Evolutionary conservation across 1,284 basidiomycete genomes (phyloP).

Genomic region (Malassezia pachydermatis): DNA sequence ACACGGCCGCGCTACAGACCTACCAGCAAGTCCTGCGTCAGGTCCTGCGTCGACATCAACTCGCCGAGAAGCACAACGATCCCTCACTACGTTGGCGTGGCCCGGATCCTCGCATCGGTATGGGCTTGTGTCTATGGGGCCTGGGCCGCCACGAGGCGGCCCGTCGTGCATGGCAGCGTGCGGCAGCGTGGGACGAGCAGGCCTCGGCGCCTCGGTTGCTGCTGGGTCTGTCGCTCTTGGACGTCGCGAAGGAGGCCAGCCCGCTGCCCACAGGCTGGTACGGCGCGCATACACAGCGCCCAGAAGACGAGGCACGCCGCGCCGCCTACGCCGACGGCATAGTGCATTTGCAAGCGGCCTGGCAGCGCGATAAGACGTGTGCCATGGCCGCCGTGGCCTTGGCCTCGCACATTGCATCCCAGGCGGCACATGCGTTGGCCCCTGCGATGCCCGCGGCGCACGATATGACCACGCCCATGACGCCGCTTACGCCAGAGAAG

Average conservation of each 20-base stretch:
- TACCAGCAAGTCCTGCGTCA: constrained; percentile 41
- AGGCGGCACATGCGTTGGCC: constrained; percentile 22
- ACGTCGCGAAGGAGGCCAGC: constrained; percentile 28
- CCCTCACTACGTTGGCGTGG: constrained; percentile 26
- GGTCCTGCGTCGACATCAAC: constrained; percentile 25
- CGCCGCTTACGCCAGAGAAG: constrained; percentile 4
- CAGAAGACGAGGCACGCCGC: constrained; percentile 37
- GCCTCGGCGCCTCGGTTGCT: constrained; percentile 33
- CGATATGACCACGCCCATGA: constrained; percentile 7
- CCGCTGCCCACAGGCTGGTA: constrained; percentile 29
- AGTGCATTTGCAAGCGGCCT: constrained; percentile 33
- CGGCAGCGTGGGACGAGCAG: constrained; percentile 23
- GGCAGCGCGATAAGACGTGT: constrained; percentile 41
- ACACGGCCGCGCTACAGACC: constrained; percentile 29
- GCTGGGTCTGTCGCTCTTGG: constrained; percentile 39
- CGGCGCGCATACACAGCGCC: constrained; percentile 25
- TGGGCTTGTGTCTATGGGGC: constrained; percentile 43
- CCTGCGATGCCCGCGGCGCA: constrained; percentile 8
- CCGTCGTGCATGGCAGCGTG: constrained; percentile 42
- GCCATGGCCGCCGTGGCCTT: constrained; percentile 42
- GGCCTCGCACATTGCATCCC: constrained; percentile 34
- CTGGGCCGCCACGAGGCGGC: constrained; percentile 37
- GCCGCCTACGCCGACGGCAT: constrained; percentile 39
- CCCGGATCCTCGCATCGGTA: constrained; percentile 43
- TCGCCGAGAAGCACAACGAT: constrained; percentile 21